Conservation (phyloP, 441 rosid genomes). For the Eruca vesicaria region DNA sequence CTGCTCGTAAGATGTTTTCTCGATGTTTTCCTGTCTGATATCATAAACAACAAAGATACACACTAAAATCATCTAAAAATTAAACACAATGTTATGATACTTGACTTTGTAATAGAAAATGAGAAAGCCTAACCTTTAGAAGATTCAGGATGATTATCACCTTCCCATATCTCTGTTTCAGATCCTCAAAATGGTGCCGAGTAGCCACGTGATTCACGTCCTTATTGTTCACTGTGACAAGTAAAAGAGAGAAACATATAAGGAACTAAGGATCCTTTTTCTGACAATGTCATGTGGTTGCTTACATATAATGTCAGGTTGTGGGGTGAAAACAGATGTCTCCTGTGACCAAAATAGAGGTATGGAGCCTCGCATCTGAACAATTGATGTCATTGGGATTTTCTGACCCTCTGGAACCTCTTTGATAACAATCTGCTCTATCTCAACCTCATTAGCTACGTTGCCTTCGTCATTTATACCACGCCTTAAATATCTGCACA, state of each 20-base stretch:
- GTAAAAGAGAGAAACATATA: constrained; percentile 16
- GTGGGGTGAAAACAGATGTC: constrained; percentile 61
- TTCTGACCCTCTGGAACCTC: constrained; percentile 53
- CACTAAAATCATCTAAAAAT: neutral
- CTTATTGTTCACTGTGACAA: constrained; percentile 51
- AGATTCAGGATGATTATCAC: constrained; percentile 64
- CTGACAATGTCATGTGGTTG: neutral
- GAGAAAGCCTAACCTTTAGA: constrained; percentile 50
- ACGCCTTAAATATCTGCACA: constrained; percentile 62
- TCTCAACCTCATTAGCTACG: constrained; percentile 88
- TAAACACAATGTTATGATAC: neutral
- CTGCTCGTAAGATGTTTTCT: constrained; percentile 58
- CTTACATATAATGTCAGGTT: constrained; percentile 68
- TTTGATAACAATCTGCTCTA: constrained; percentile 74
- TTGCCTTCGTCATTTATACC: constrained; percentile 71
- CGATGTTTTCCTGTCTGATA: constrained; percentile 54
- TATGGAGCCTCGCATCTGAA: constrained; percentile 76
- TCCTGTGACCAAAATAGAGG: constrained; percentile 83
- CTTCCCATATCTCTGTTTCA: constrained; percentile 69
- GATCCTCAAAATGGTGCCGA: constrained; percentile 58
- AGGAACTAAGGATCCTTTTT: neutral
- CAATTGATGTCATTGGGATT: constrained; percentile 56
- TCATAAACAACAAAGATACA: neutral
- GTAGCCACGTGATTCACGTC: constrained; percentile 62
- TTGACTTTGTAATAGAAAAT: neutral